Base-by-base conservation (phyloP, 2,329 filamentous ascomycete genomes). In the Fonsecaea nubica region DNA sequence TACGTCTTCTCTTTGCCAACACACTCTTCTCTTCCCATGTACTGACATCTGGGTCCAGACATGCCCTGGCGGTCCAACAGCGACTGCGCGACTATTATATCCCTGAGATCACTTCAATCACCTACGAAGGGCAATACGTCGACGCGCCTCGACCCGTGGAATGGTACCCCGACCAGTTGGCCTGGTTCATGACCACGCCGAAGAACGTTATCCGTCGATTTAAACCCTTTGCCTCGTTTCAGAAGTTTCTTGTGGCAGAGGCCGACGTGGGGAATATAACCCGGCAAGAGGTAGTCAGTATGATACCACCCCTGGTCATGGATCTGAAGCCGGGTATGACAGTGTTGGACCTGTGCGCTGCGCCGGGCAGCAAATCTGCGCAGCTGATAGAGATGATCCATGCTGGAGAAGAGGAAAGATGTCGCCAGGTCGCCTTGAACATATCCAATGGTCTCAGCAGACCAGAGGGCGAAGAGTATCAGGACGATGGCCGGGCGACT, bases 181-280 rank as follows among this genome's bases (percentile, higher is more conserved):
- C 95, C 58, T 99, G 96, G 91, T 93, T 89, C 79, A 98, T 98
- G 93, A 97, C 93, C 54, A 98, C 94, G 5, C 92, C 95, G 69
- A 99, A 98, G 85, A 93, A 96, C 76, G 90, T 98, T 71, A 87
- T 99, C 69, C 90, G 95, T 74, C 93, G 93, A 77, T 97, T 96
- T 79, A 89, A 92, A 40, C 95, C 95, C 2, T 99, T 99, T 77
- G 90, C 93, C 58, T 90, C 92, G 33, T 98, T 99, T 81, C 95
- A 99, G 79, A 96, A 96, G 78, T 99, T 97, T 83, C 86, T 99
- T 58, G 95, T 99, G 58, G 96, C 94, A 60, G 95, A 99, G 84
- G 97, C 95, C 3, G 93, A 91, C 64, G 93, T 98, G 25, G 95
- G 95, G 74, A 99, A 98, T 78, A 98, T 99, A 75, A 97, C 92